These are phyloP conservation scores for Geotrichum ghanense DNA, from an alignment of 805 yeast species.

Conservation along the genomic window DNA sequence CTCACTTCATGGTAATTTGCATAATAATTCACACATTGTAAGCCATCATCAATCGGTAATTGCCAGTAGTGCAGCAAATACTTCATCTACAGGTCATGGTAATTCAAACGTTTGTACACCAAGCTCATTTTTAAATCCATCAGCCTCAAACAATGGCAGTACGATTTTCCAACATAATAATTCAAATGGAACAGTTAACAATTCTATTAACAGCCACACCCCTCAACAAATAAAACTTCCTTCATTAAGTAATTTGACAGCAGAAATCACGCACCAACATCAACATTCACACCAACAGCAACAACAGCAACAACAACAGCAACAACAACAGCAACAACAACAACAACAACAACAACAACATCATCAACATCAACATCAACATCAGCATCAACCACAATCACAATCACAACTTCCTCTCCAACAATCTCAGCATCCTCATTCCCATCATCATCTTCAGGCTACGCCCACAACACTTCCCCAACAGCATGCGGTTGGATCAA, in stretches of 20 bases:
- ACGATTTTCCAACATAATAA: too few relatives aligned
- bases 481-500: neutral
- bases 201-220: neutral
- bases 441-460: neutral
- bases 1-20: neutral
- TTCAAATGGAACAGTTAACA: too few relatives aligned
- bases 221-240: neutral
- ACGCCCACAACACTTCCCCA: neutral
- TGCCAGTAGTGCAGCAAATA: too few relatives aligned
- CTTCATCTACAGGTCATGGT: neutral
- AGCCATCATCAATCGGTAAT: neutral
- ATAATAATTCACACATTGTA: neutral
- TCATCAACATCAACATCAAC: conserved; percentile 47
- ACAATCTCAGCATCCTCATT: neutral
- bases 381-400: conserved; percentile 42
- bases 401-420: conserved; percentile 46
- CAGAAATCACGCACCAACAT: conserved; percentile 30
- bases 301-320: conserved; percentile 72
- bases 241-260: conserved; percentile 3
- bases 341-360: conserved; percentile 38
- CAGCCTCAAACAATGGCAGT: conserved; percentile 16
- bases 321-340: conserved; percentile 68
- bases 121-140: conserved; percentile 31
- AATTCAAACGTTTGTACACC: neutral
- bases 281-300: conserved; percentile 55